These are phyloP conservation scores for Cladosporium sp. DNA, from an alignment of 2,329 filamentous ascomycete genomes.

Conservation along the genomic window DNA sequence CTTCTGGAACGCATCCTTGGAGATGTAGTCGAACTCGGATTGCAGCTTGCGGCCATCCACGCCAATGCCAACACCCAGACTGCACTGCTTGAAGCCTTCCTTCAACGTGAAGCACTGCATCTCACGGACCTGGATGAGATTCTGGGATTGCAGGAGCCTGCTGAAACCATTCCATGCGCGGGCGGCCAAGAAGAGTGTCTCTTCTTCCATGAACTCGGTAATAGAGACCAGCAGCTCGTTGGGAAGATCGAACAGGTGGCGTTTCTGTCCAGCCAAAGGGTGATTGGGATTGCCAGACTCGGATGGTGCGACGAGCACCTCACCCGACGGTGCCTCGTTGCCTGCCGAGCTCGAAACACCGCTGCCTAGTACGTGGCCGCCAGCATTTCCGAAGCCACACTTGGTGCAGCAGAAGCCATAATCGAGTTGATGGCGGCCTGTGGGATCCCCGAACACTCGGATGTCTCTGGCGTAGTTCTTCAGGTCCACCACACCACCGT, in stretches of 20 bases:
- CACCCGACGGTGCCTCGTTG: neutral
- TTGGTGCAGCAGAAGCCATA: neutral
- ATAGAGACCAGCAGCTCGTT: slow-evolving; percentile 25
- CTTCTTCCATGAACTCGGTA: slow-evolving; percentile 27
- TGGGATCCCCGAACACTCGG: neutral
- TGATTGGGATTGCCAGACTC: neutral
- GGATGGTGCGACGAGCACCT: neutral
- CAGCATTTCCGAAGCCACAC: neutral
- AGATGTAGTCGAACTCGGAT: slow-evolving; percentile 32
- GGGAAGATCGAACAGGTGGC: slow-evolving; percentile 24
- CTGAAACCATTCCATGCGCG: slow-evolving; percentile 30
- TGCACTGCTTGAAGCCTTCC: slow-evolving; percentile 25
- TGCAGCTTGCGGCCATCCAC: slow-evolving; percentile 23
- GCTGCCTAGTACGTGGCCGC: neutral
- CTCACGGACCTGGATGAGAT: slow-evolving; percentile 29
- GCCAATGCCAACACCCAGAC: slow-evolving; percentile 29
- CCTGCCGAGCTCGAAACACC: neutral
- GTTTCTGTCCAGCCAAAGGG: neutral
- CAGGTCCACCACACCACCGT: slow-evolving; percentile 26
- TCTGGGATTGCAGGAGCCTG: slow-evolving; percentile 24
- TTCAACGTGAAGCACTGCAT: slow-evolving; percentile 32
- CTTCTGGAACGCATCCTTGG: slow-evolving; percentile 25
- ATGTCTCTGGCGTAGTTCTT: slow-evolving; percentile 20
- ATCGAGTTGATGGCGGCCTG: neutral
- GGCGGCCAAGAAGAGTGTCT: slow-evolving; percentile 26